These are phyloP conservation scores for Citrus reticulata DNA, from an alignment of 345 rosid species.

Conservation along the genomic window DNA sequence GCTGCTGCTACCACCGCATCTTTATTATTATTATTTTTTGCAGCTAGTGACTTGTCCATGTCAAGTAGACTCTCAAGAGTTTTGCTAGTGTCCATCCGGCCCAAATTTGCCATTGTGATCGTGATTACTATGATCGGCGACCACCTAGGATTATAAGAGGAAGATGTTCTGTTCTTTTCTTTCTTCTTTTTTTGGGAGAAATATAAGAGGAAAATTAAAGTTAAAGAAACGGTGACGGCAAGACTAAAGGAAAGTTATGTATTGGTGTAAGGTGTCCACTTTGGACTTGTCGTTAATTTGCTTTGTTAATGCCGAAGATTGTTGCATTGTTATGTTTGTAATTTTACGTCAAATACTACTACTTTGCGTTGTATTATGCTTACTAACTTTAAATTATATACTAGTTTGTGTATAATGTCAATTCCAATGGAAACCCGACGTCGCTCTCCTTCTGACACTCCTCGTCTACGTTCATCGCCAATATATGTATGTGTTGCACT, in stretches of 20 bases:
- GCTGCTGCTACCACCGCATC: not conserved
- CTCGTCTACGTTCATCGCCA: conserved; percentile 78
- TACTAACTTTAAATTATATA: not conserved
- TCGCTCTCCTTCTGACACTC: conserved; percentile 63
- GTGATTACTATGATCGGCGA: not conserved
- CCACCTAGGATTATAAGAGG: not conserved
- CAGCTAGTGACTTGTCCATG: conserved; percentile 25
- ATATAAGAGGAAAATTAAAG: not conserved
- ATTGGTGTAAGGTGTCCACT: not conserved
- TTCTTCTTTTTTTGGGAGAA: too few species aligned
- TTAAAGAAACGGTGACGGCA: not conserved
- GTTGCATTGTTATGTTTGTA: too few species aligned
- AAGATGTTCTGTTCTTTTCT: not conserved
- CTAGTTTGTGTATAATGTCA: conserved; percentile 77
- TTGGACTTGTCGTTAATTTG: conserved; percentile 22
- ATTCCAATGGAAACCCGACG: conserved; percentile 77
- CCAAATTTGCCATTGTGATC: conserved; percentile 18
- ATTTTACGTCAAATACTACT: too few species aligned
- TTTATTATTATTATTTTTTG: not conserved
- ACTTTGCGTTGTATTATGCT: too few species aligned
- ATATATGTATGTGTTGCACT: conserved; percentile 18
- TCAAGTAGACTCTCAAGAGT: conserved; percentile 51
- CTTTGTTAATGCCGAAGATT: conserved; percentile 22
- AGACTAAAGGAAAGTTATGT: conserved; percentile 2
- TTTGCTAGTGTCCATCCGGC: conserved; percentile 10